These are phyloP conservation scores for Elymus sibiricus DNA, from an alignment of 176 grass and related monocot species.

Conservation along the genomic window DNA sequence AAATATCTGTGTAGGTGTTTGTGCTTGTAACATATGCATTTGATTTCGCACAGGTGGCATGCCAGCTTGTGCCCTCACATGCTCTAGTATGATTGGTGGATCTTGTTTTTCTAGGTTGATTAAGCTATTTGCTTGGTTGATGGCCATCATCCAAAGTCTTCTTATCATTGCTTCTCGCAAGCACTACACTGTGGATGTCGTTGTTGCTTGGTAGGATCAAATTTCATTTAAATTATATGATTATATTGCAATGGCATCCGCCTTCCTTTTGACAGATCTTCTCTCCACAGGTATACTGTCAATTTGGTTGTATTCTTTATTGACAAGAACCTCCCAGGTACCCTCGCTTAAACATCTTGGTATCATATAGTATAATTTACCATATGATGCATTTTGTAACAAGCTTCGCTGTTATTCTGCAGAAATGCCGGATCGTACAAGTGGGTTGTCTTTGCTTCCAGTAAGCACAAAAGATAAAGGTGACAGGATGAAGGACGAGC, in stretches of 20 bases:
- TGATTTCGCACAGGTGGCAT: background rate
- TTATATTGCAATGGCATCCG: background rate
- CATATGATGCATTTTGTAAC: background rate
- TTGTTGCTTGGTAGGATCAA: slow-evolving; percentile 90
- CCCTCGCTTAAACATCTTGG: background rate
- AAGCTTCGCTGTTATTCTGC: slow-evolving; percentile 10
- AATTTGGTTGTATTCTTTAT: slow-evolving; percentile 92
- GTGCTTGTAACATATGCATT: background rate
- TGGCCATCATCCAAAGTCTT: slow-evolving; percentile 91
- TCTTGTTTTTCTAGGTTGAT: slow-evolving; percentile 58
- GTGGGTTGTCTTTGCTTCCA: slow-evolving; percentile 66
- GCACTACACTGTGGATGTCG: slow-evolving; percentile 90
- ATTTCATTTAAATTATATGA: background rate
- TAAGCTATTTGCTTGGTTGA: slow-evolving; percentile 78
- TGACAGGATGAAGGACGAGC: slow-evolving; percentile 46
- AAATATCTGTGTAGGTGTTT: background rate
- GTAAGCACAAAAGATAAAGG: slow-evolving; percentile 77
- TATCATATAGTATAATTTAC: background rate
- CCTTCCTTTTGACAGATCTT: slow-evolving; percentile 5
- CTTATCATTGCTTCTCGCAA: slow-evolving; percentile 96
- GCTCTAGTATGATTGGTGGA: background rate
- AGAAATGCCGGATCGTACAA: slow-evolving; percentile 95
- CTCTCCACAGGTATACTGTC: slow-evolving; percentile 81
- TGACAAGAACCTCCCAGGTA: slow-evolving; percentile 88
- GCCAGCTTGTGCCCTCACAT: background rate